These are phyloP conservation scores for Glonium stellatum DNA, from an alignment of 495 filamentous ascomycete species.

Conservation along the genomic window DNA sequence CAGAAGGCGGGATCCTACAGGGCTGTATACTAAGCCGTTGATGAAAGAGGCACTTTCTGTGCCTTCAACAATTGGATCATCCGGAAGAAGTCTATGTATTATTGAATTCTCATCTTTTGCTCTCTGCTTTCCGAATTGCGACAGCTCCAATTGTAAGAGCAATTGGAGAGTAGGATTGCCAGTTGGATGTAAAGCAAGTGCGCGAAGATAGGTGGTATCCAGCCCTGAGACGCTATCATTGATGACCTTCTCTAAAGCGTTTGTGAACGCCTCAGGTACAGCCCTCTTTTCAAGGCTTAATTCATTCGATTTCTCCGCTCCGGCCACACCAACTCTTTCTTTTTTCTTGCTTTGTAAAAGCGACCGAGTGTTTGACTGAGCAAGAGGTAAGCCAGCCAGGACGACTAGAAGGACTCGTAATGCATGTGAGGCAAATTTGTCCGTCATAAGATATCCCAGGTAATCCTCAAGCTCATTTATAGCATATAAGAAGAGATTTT, in stretches of 20 bases:
- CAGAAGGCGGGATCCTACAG: slow-evolving; percentile 79
- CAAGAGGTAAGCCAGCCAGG: slow-evolving; percentile 72
- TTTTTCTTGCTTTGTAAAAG: slow-evolving; percentile 83
- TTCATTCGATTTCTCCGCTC: slow-evolving; percentile 36
- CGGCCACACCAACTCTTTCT: slow-evolving; percentile 58
- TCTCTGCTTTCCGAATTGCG: slow-evolving; percentile 56
- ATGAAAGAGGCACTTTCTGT: slow-evolving; percentile 63
- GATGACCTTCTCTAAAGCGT: slow-evolving; percentile 72
- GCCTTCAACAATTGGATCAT: slow-evolving; percentile 53
- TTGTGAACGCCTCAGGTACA: slow-evolving; percentile 72
- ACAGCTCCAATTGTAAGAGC: slow-evolving; percentile 74
- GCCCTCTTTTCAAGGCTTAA: slow-evolving; percentile 34
- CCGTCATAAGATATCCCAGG: slow-evolving; percentile 75
- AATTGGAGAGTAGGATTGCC: slow-evolving; percentile 88
- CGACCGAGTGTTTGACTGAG: slow-evolving; percentile 46
- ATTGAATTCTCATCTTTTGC: slow-evolving; percentile 55
- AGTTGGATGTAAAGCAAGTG: slow-evolving; percentile 76
- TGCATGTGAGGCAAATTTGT: slow-evolving; percentile 85
- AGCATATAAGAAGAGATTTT: slow-evolving; percentile 73
- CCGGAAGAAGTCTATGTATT: slow-evolving; percentile 55
- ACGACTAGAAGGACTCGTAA: slow-evolving; percentile 78
- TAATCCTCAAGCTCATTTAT: slow-evolving; percentile 78
- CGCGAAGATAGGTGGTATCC: slow-evolving; percentile 64
- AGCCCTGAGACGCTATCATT: slow-evolving; percentile 60
- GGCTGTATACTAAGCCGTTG: slow-evolving; percentile 77